Percentiles rank a stretch among this genome's conserved stretches.
Conservation (phyloP, 108 stramenopile genomes). For the Cyclotella kingstonii region DNA sequence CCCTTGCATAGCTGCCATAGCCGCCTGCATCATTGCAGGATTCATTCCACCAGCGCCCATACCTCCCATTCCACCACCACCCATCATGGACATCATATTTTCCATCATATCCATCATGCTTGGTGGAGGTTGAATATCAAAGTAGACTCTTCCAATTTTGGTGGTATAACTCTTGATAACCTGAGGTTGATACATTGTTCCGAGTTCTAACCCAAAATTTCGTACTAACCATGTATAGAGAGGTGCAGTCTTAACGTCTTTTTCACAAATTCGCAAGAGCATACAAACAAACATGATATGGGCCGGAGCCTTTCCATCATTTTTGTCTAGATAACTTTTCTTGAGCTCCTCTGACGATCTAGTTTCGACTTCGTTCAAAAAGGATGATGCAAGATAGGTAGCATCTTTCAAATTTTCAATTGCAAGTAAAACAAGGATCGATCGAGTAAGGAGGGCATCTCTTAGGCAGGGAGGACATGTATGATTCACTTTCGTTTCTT, state of each 20-base stretch:
- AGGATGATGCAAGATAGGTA: slow-evolving; percentile 47
- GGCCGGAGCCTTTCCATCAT: slow-evolving; percentile 74
- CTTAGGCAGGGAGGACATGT: slow-evolving; percentile 72
- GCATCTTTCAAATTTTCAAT: slow-evolving; percentile 83
- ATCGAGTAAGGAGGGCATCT: slow-evolving; percentile 80
- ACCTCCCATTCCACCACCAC: slow-evolving; percentile 49
- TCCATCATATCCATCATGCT: slow-evolving; percentile 89
- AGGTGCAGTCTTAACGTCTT: slow-evolving; percentile 78
- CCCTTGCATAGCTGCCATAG: slow-evolving; percentile 57
- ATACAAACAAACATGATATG: slow-evolving; percentile 76
- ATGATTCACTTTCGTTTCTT: slow-evolving; percentile 63
- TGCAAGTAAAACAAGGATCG: slow-evolving; percentile 64
- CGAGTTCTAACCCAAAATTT: slow-evolving; percentile 75
- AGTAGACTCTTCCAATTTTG: slow-evolving; percentile 87
- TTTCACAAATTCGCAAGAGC: slow-evolving; percentile 78
- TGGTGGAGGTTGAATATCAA: slow-evolving; percentile 87
- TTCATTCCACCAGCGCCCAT: slow-evolving; percentile 65
- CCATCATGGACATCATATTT: slow-evolving; percentile 84
- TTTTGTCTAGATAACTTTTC: slow-evolving; percentile 73
- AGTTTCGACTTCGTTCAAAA: slow-evolving; percentile 55
- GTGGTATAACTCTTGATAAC: slow-evolving; percentile 69
- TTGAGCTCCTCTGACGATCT: slow-evolving; percentile 58
- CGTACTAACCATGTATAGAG: slow-evolving; percentile 78
- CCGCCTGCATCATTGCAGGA: slow-evolving; percentile 84
- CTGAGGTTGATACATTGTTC: slow-evolving; percentile 67